A percentile compares a stretch with the other conserved stretches of the same genome.
Conservation (phyloP, 1,139 yeast genomes). For the Yamadazyma triangularis region DNA sequence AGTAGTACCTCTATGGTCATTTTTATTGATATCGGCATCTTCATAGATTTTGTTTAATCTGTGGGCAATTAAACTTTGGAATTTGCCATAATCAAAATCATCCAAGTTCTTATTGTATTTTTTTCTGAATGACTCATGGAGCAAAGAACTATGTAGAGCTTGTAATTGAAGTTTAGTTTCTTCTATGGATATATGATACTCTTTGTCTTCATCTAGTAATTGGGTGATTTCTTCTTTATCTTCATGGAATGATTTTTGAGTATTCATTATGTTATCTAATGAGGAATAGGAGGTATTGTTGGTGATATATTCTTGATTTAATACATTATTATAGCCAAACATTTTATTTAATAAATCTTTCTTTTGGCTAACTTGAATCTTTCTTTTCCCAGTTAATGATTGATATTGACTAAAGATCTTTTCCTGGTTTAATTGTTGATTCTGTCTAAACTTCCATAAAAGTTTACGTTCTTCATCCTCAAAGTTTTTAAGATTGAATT, state of each 20-base stretch:
- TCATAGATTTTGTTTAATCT: conserved; percentile 24
- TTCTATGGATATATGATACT: conserved; percentile 22
- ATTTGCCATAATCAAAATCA: conserved; percentile 26
- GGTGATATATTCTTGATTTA: conserved; percentile 40
- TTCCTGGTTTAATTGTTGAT: conserved; percentile 30
- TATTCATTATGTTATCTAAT: conserved; percentile 31
- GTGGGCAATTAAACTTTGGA: conserved; percentile 18
- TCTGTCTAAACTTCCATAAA: conserved; percentile 29
- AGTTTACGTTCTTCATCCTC: conserved; percentile 28
- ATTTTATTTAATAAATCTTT: conserved; percentile 34
- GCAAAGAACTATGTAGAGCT: conserved; percentile 1
- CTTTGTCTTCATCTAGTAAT: conserved; percentile 33
- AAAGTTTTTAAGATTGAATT: conserved; percentile 5
- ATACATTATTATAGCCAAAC: conserved; percentile 36
- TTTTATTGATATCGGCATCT: conserved; percentile 6
- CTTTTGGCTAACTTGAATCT: conserved; percentile 40
- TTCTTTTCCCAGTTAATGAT: conserved; percentile 33
- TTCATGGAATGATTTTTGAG: conserved; percentile 38
- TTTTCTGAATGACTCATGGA: conserved; percentile 8
- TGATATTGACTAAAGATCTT: conserved; percentile 29
- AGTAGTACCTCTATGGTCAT: too few species aligned
- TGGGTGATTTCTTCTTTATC: conserved; percentile 38
- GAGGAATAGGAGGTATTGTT: conserved; percentile 40
- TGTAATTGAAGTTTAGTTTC: conserved; percentile 16
- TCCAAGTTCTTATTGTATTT: conserved; percentile 6